Percentiles rank a stretch among this genome's conserved stretches.
Evolutionary conservation across 169 alveolate species (phyloP).

Genomic region (Plasmodium coatneyi): DNA sequence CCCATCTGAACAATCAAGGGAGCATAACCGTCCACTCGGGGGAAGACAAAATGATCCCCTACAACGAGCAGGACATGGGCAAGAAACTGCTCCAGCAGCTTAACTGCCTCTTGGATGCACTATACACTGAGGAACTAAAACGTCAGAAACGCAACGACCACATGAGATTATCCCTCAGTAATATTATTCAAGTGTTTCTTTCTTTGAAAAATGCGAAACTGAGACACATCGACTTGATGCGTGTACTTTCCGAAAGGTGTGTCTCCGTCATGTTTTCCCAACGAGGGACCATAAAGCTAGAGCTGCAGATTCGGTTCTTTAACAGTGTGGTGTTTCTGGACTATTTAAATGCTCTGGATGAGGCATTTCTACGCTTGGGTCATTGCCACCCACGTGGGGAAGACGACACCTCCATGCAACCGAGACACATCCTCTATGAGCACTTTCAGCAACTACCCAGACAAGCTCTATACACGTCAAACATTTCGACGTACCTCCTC

Average conservation of each 20-base stretch:
- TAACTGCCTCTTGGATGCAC: not conserved
- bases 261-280: not conserved
- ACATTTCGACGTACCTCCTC: conserved; percentile 32
- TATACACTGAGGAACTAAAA: conserved; percentile 19
- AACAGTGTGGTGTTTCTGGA: conserved; percentile 27
- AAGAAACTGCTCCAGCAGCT: conserved; percentile 6
- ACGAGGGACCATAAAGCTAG: not conserved
- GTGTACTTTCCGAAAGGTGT: not conserved
- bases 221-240: not conserved
- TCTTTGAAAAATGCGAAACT: conserved; percentile 26
- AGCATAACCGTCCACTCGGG: not conserved
- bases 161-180: conserved; percentile 26
- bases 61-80: not conserved
- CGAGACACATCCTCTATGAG: not conserved
- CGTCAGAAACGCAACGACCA: not conserved
- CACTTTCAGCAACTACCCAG: conserved; percentile 20
- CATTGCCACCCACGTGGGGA: not conserved
- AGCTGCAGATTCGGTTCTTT: conserved; percentile 21
- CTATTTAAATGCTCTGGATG: conserved; percentile 18
- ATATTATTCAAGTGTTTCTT: conserved; percentile 7
- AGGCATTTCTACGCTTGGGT: not conserved
- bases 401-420: not conserved
- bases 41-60: not conserved
- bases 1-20: not conserved
- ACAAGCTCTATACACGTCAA: conserved; percentile 14